Conservation (phyloP, 2,329 filamentous ascomycete genomes). For the Chaetomium globosum region DNA sequence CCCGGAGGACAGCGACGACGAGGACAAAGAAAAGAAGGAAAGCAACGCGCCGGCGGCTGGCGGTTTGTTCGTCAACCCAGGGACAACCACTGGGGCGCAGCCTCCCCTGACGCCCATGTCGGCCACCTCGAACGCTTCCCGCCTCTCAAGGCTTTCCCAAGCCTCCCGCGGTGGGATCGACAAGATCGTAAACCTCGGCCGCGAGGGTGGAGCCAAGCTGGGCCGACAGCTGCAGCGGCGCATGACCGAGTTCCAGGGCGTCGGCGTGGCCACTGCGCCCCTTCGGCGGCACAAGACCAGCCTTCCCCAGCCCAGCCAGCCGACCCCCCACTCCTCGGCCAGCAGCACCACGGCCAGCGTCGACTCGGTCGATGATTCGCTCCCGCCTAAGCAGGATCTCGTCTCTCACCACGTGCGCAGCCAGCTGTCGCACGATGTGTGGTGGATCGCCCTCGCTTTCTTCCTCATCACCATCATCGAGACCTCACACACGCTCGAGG, state of each 20-base stretch:
- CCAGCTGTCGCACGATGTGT: conserved; percentile 66
- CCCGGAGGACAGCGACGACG: conserved; percentile 35
- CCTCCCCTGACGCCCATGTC: conserved; percentile 19
- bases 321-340: conserved; percentile 15
- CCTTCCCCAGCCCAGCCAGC: background rate
- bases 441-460: conserved; percentile 64
- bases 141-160: conserved; percentile 15
- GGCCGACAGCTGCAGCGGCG: conserved; percentile 23
- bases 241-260: conserved; percentile 27
- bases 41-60: background rate
- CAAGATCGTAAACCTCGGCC: conserved; percentile 21
- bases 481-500: conserved; percentile 53
- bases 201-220: conserved; percentile 10
- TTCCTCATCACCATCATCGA: conserved; percentile 63
- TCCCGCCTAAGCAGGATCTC: conserved; percentile 46
- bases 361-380: conserved; percentile 14
- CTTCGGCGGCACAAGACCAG: background rate
- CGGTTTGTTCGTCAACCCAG: conserved; percentile 13
- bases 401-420: conserved; percentile 60
- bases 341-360: conserved; percentile 41
- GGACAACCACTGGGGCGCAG: background rate
- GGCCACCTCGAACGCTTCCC: conserved; percentile 8
- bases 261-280: conserved; percentile 14
- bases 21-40: conserved; percentile 17
- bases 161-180: conserved; percentile 18